A percentile compares a stretch with the other conserved stretches of the same genome.
phyloP scores from a whole-genome alignment of 1,284 basidiomycete species.

The Trametes polyzona region DNA sequence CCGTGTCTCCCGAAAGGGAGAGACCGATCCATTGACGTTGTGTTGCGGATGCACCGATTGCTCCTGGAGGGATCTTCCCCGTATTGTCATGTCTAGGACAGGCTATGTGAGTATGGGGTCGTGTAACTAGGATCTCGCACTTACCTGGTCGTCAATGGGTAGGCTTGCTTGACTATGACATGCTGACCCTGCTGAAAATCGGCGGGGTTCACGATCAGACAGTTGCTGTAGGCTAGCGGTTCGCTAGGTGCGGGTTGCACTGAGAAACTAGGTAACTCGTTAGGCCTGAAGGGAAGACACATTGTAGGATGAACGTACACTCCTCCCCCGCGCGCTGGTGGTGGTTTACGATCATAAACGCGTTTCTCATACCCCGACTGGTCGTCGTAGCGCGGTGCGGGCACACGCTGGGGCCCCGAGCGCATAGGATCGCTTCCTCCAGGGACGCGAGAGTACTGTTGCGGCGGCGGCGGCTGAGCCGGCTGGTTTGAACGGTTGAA shows the following conservation, averaged over 20 bases:
- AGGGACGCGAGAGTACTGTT: conserved; percentile 54
- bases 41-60: conserved; percentile 68
- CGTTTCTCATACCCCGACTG: conserved; percentile 47
- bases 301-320: conserved; percentile 40
- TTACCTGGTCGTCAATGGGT: conserved; percentile 74
- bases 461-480: conserved; percentile 44
- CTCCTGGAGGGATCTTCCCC: conserved; percentile 61
- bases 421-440: conserved; percentile 46
- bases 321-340: conserved; percentile 43
- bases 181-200: conserved; percentile 79
- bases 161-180: conserved; percentile 74
- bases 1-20: conserved; percentile 76
- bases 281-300: background rate
- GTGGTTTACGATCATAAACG: conserved; percentile 8
- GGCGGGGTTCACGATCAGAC: conserved; percentile 75
- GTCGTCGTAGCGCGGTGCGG: conserved; percentile 12
- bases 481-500: conserved; percentile 45
- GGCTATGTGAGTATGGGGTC: background rate
- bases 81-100: conserved; percentile 74
- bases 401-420: conserved; percentile 9
- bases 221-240: conserved; percentile 79
- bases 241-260: conserved; percentile 64
- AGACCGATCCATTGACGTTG: conserved; percentile 89
- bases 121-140: conserved; percentile 34
- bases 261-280: conserved; percentile 47